Evolutionary conservation across 2,329 filamentous ascomycete species (phyloP).

Genomic region (Calonectria fujianensis): DNA sequence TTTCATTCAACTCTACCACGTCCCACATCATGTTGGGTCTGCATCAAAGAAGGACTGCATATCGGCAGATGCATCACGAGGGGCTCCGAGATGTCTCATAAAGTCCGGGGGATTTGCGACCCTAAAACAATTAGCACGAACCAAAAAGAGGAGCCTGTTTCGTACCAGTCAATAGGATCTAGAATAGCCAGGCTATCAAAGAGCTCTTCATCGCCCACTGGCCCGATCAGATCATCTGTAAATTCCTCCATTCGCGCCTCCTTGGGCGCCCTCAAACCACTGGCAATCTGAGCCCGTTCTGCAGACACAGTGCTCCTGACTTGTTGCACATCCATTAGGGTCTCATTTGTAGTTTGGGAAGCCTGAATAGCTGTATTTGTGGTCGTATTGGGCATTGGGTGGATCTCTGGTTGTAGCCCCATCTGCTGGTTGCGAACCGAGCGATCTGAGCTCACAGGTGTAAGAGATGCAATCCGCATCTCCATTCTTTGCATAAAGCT

Average conservation of each 20-base stretch:
- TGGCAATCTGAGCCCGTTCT: no score
- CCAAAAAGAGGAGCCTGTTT: not conserved
- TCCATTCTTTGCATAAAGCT: slow-evolving; percentile 9
- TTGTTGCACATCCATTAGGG: not conserved
- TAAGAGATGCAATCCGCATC: slow-evolving; percentile 14
- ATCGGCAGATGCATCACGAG: slow-evolving; percentile 24
- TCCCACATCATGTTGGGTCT: not conserved
- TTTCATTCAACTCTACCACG: no score
- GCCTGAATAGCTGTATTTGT: not conserved
- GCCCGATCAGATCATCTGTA: slow-evolving; percentile 12
- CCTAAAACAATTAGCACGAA: slow-evolving; percentile 22
- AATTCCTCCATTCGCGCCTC: not conserved
- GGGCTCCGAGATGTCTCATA: slow-evolving; percentile 38
- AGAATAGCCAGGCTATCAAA: slow-evolving; percentile 40
- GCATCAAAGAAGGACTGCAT: slow-evolving; percentile 34
- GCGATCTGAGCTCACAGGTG: slow-evolving; percentile 5
- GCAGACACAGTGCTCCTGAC: not conserved
- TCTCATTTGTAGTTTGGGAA: not conserved
- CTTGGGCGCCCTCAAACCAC: not conserved
- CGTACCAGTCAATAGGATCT: slow-evolving; percentile 40
- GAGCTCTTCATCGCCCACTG: slow-evolving; percentile 28
- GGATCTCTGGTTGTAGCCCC: not conserved
- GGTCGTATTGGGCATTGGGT: not conserved
- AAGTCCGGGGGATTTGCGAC: slow-evolving; percentile 39
- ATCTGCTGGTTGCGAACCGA: not conserved